A percentile compares a stretch with the other conserved stretches of the same genome.
These are phyloP conservation scores for Colletotrichum incanum DNA, from an alignment of 2,329 filamentous ascomycete species.

Conservation along the genomic window DNA sequence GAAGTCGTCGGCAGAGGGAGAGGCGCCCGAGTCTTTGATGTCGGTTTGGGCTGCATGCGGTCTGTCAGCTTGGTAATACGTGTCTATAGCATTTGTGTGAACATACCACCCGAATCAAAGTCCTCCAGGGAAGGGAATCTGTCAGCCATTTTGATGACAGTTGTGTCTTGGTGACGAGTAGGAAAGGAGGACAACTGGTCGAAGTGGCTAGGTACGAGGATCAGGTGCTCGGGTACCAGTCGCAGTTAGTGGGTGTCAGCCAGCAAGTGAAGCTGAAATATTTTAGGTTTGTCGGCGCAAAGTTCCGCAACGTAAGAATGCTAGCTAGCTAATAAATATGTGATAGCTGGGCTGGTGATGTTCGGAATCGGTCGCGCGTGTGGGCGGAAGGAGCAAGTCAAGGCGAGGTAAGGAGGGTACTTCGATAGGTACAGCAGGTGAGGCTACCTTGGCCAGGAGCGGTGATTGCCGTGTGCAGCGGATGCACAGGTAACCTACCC, in stretches of 20 bases:
- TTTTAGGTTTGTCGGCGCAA: background rate
- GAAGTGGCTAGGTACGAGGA: conserved; percentile 76
- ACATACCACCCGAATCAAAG: conserved; percentile 76
- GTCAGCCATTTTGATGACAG: conserved; percentile 75
- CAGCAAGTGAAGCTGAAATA: background rate
- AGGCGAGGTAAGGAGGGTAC: conserved; percentile 8
- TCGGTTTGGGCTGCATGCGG: conserved; percentile 75
- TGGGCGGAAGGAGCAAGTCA: background rate
- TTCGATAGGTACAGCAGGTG: background rate
- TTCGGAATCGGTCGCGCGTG: background rate
- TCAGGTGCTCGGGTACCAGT: conserved; percentile 19
- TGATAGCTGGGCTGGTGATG: background rate
- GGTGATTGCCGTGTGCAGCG: conserved; percentile 37
- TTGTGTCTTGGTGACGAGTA: conserved; percentile 27
- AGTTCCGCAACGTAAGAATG: background rate
- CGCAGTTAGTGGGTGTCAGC: background rate
- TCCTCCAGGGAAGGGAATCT: conserved; percentile 86
- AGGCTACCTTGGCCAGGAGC: conserved; percentile 35
- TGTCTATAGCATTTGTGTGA: background rate
- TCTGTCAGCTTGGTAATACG: conserved; percentile 43
- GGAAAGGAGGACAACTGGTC: conserved; percentile 71
- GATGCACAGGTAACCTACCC: conserved; percentile 2
- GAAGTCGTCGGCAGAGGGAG: conserved; percentile 83
- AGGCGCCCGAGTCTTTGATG: conserved; percentile 70
- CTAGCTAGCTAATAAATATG: background rate